Conservation (phyloP, 106 monocot species). For the Amphibolis antarctica region DNA sequence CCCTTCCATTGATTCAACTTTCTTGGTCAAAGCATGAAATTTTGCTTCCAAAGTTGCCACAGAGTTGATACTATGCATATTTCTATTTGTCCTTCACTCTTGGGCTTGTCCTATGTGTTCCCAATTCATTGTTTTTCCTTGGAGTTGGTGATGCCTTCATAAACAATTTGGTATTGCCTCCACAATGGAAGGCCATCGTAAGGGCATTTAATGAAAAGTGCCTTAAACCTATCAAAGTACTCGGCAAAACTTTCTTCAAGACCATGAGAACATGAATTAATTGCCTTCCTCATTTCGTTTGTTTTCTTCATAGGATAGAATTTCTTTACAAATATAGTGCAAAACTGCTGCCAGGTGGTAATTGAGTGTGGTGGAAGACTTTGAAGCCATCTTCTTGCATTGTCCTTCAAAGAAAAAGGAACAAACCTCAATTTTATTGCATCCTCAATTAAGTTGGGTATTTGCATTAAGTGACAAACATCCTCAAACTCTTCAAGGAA, state of each 20-base stretch:
- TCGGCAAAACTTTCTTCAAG: background rate
- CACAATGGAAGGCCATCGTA: background rate
- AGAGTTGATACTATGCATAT: too few species aligned
- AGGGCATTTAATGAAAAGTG: background rate
- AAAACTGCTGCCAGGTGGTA: background rate
- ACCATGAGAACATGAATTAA: background rate
- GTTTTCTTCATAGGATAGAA: background rate
- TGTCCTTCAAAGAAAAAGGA: too few species aligned
- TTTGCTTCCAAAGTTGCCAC: too few species aligned
- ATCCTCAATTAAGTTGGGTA: too few species aligned
- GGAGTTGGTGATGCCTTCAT: background rate
- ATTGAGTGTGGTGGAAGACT: background rate
- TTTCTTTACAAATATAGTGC: background rate
- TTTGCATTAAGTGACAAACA: too few species aligned
- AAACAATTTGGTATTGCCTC: background rate
- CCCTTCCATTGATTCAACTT: too few species aligned
- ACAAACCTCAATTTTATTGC: too few species aligned
- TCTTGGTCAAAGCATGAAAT: too few species aligned
- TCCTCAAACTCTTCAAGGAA: too few species aligned
- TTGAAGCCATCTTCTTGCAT: too few species aligned
- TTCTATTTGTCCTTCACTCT: too few species aligned
- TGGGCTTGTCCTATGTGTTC: too few species aligned
- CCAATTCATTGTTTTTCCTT: background rate
- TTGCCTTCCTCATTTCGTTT: background rate
- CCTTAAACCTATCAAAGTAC: background rate